Evolutionary conservation across 176 grass and related monocot species (phyloP), one percentile per base, ranked within the genome.

Genomic region (Raddia distichophylla): DNA sequence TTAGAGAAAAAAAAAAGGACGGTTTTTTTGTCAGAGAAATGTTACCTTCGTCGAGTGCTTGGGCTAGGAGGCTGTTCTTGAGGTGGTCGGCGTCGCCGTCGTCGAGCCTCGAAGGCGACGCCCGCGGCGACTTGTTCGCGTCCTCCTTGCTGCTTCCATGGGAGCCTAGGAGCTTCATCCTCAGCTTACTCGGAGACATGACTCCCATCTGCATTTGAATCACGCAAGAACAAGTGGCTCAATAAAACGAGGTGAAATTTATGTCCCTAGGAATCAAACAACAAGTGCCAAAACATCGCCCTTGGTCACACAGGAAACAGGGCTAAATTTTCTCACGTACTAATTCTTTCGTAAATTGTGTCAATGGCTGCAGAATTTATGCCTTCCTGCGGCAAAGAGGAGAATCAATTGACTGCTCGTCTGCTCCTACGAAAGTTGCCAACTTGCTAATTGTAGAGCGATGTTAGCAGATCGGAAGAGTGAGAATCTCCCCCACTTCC

Each of bases 91-190:
- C 82, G 62, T 83, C 86, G 51, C 9, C 78, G 19, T 11, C 48
- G 18, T 19, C 81, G 18, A 86, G 81, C 82, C 83, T 95, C 37
- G 84, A 84, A 61, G 86, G 88, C 65, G 94, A 97, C 37, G 88
- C 72, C 32, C 82, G 74, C 16, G 75, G 76, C 18, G 93, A 91
- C 64, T 83, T 99, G 66, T 15, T 75, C 5, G 59, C 47, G 46
- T 85, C 91, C 20, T 86, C 89, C 50, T n/a, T 49, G 51, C 40
- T 35, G 45, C 48, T 54, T 8, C 85, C 82, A 58, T 82, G 56
- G 42, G 90, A 91, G 17, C 96, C 93, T 5, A 93, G 61, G 58
- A 99, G 86, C 78, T 88, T 99, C 89, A 93, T 93, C 82, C 89
- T 88, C 32, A 93, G 86, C 80, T 95, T 99, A 32, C 91, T 90